phyloP scores from a whole-genome alignment of 1,139 yeast species.

The Nakaseomyces uthaithaninus region DNA sequence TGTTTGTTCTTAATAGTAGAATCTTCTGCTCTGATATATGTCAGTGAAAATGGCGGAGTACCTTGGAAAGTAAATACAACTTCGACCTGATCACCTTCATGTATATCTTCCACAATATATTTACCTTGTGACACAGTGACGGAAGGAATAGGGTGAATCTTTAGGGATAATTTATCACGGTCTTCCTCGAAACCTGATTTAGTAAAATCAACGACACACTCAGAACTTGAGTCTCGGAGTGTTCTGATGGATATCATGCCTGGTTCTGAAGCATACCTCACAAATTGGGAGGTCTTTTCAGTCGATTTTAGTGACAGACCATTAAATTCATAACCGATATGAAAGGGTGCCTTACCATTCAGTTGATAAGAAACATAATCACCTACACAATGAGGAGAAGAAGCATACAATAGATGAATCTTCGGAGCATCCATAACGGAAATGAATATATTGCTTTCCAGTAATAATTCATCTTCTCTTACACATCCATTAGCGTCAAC shows the following conservation, averaged over 20 bases:
- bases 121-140: constrained; percentile 83
- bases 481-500: constrained; percentile 67
- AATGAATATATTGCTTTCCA: constrained; percentile 36
- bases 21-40: constrained; percentile 46
- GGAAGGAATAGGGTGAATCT: constrained; percentile 76
- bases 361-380: constrained; percentile 73
- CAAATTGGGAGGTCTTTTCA: constrained; percentile 47
- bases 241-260: constrained; percentile 66
- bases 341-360: constrained; percentile 74
- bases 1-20: constrained; percentile 34
- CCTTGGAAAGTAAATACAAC: constrained; percentile 61
- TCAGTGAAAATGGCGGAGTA: constrained; percentile 58
- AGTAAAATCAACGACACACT: constrained; percentile 59
- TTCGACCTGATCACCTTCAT: constrained; percentile 82
- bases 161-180: constrained; percentile 40
- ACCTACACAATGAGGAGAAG: constrained; percentile 73
- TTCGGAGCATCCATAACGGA: constrained; percentile 72
- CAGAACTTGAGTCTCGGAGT: constrained; percentile 66
- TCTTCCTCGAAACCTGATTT: constrained; percentile 33
- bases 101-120: constrained; percentile 67
- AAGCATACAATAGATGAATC: constrained; percentile 39
- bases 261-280: constrained; percentile 71
- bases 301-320: constrained; percentile 52
- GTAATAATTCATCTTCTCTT: constrained; percentile 35
- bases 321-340: constrained; percentile 65